These are phyloP conservation scores for Pythium pectinolyticum DNA, from an alignment of 352 stramenopile species.

Conservation along the genomic window DNA sequence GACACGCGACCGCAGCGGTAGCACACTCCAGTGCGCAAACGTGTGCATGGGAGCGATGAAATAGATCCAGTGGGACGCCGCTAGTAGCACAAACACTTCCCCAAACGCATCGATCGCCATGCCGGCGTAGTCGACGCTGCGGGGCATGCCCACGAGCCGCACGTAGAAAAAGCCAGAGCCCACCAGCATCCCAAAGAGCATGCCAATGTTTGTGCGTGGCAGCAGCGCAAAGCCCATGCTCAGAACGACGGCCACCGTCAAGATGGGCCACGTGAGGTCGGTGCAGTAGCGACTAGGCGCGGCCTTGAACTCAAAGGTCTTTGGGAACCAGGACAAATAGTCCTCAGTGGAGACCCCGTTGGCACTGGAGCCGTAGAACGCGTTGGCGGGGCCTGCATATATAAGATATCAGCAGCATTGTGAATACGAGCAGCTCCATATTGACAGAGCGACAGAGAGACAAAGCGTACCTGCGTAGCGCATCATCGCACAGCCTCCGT, in stretches of 20 bases:
- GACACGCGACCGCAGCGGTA: conserved; percentile 34
- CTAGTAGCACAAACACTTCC: conserved; percentile 68
- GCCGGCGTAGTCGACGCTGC: conserved; percentile 53
- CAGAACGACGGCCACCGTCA: conserved; percentile 39
- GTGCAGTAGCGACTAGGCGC: conserved; percentile 54
- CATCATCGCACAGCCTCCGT: conserved; percentile 71
- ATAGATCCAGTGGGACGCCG: conserved; percentile 46
- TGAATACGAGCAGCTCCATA: too few relatives aligned
- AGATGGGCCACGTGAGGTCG: conserved; percentile 76
- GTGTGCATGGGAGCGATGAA: conserved; percentile 41
- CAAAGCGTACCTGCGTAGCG: conserved; percentile 51
- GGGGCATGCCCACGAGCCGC: conserved; percentile 56
- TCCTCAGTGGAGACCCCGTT: conserved; percentile 51
- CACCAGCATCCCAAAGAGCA: conserved; percentile 59
- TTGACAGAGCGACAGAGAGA: too few relatives aligned
- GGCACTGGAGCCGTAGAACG: conserved; percentile 45
- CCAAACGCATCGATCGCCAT: conserved; percentile 54
- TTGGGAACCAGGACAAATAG: conserved; percentile 80
- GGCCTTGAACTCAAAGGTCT: conserved; percentile 74
- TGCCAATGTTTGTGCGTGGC: conserved; percentile 34
- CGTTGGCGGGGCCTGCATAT: conserved; percentile 45
- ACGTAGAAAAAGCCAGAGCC: conserved; percentile 78
- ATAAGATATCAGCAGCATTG: too few relatives aligned
- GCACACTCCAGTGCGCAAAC: conserved; percentile 43
- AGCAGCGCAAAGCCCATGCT: conserved; percentile 54